Evolutionary conservation across 1,139 yeast species (phyloP), one percentile per base, ranked within the genome.

Genomic region (Kluyveromyces sp.): DNA sequence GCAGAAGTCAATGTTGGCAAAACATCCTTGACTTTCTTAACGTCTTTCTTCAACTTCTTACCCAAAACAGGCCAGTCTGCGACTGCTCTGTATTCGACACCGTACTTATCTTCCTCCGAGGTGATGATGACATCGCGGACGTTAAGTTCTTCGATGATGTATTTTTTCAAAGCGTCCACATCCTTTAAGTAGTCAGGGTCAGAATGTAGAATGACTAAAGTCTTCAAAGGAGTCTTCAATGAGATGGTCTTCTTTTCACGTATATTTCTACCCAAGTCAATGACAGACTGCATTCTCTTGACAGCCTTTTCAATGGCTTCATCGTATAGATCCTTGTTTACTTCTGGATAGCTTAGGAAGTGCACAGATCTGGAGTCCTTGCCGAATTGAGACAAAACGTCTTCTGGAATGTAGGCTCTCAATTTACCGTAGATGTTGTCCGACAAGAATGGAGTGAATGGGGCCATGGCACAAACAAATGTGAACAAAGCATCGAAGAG

Each of bases 31-130:
- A 94, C 98, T 65, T 78, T 83, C 71, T 84, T 87, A 52, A 86
- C 94, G 60, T 89, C 97, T 64, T 81, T 81, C 78, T 89, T 89
- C 66, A 94, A 78, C 68, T 92, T 92, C 76, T 92, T 92, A 70
- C 99, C 99, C 55, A 94, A 77, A 15, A 88, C 87, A 43, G 97
- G 95, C 99, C 99, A 94, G 70, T 94, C 99, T 39, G 98, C 98
- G 64, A 85, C 94, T 40, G 92, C 96, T 49, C 77, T 78, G 72
- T 89, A 92, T 61, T 83, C 85, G 50, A 94, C 97, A 57, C 92
- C 94, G 61, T 88, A 89, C 61, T 83, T 80, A 56, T 75, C 82
- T 71, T 94, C 99, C 61, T 94, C 96, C 26, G 87, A 75, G 28
- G 97, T 88, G 57, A 94, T 82, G 56, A 87, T 70, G 47, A 94